phyloP scores from a whole-genome alignment of 768 basidiomycete species.

The Serendipita sp. region DNA sequence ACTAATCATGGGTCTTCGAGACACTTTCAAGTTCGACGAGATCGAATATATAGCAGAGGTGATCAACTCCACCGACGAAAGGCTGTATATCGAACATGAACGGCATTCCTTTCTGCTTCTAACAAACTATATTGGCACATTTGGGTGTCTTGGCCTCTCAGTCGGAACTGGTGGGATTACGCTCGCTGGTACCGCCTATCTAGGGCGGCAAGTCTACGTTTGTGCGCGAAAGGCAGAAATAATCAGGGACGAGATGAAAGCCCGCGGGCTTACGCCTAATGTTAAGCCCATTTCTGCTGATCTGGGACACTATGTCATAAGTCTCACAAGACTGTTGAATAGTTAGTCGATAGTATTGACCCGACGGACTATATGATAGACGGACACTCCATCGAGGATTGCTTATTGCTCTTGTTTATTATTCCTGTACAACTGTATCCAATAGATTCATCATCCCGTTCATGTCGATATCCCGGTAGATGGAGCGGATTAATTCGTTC shows the following conservation, averaged over 20 bases:
- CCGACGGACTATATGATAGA: not conserved
- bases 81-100: too few relatives aligned
- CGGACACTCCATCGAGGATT: not conserved
- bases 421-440: not conserved
- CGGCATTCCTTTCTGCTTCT: too few relatives aligned
- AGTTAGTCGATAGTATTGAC: not conserved
- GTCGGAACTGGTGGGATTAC: not conserved
- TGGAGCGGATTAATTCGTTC: too few relatives aligned
- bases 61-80: too few relatives aligned
- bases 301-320: not conserved
- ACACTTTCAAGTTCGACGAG: too few relatives aligned
- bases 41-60: too few relatives aligned
- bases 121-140: too few relatives aligned
- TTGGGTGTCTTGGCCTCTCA: not conserved
- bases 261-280: not conserved
- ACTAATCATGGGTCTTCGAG: too few relatives aligned
- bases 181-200: not conserved
- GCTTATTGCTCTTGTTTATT: not conserved
- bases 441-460: not conserved
- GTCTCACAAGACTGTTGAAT: not conserved
- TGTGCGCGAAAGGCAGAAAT: not conserved
- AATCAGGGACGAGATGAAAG: not conserved
- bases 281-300: not conserved
- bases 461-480: too few relatives aligned
- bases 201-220: not conserved